These are phyloP conservation scores for Ramalina peruviana DNA, from an alignment of 495 filamentous ascomycete species.

Conservation along the genomic window DNA sequence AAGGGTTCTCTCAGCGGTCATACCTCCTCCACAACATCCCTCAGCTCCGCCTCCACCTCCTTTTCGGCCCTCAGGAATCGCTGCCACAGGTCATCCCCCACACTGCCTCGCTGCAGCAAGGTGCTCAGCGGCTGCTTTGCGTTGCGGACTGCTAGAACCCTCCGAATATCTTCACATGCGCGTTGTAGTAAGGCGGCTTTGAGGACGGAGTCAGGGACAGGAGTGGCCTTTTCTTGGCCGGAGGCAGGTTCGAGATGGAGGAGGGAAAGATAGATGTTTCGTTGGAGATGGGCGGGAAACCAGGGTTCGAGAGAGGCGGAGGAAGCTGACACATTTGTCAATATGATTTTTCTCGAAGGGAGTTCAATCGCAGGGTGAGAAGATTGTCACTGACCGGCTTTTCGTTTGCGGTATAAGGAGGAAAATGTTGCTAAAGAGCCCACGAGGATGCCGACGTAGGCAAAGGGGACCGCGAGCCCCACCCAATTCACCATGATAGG, in stretches of 20 bases:
- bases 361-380: no score
- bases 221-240: slow-evolving; percentile 52
- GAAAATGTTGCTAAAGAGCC: slow-evolving; percentile 87
- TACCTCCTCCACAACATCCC: slow-evolving; percentile 89
- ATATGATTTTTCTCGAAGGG: no score
- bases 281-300: slow-evolving; percentile 80
- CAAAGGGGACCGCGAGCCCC: slow-evolving; percentile 64
- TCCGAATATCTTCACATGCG: slow-evolving; percentile 79
- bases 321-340: slow-evolving; percentile 35
- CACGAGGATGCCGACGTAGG: slow-evolving; percentile 74
- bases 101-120: slow-evolving; percentile 75
- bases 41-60: slow-evolving; percentile 91
- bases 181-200: slow-evolving; percentile 83
- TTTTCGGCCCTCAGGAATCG: slow-evolving; percentile 81
- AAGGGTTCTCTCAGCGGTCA: slow-evolving; percentile 3
- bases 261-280: slow-evolving; percentile 87
- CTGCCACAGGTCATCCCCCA: slow-evolving; percentile 95
- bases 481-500: slow-evolving; percentile 57
- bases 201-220: slow-evolving; percentile 71
- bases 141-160: slow-evolving; percentile 70
- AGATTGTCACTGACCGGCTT: slow-evolving; percentile 50
- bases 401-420: slow-evolving; percentile 81
- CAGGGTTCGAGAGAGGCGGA: slow-evolving; percentile 75
- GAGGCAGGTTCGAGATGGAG: slow-evolving; percentile 65
- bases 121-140: slow-evolving; percentile 75